Percentiles rank a stretch among this genome's conserved stretches.
phyloP scores from a whole-genome alignment of 1,139 yeast species.

The Suhomyces anneliseae region DNA sequence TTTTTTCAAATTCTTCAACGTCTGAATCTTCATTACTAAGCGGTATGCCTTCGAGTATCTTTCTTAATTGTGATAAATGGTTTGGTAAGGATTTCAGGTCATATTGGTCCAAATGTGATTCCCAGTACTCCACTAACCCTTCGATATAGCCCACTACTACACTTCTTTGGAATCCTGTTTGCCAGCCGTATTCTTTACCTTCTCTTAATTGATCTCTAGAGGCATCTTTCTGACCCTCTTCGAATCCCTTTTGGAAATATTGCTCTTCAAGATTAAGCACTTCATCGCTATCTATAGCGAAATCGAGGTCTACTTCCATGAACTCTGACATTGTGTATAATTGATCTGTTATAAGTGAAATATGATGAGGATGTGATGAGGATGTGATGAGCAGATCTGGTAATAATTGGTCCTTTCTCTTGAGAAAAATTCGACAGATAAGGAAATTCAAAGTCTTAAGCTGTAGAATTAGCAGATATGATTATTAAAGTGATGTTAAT shows the following conservation, averaged over 20 bases:
- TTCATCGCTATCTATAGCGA: conserved; percentile 43
- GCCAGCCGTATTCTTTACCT: conserved; percentile 78
- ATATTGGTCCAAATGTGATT: conserved; percentile 19
- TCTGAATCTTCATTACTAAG: conserved; percentile 40
- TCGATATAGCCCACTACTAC: conserved; percentile 61
- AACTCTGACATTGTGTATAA: neutral
- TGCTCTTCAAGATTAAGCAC: conserved; percentile 54
- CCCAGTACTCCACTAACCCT: conserved; percentile 51
- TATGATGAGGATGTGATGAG: no score
- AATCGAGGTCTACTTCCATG: conserved; percentile 6
- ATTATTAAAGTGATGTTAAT: no score
- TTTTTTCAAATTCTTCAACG: conserved; percentile 49
- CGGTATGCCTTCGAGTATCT: conserved; percentile 26
- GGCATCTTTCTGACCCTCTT: conserved; percentile 52
- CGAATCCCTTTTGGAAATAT: conserved; percentile 61
- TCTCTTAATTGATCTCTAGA: conserved; percentile 50
- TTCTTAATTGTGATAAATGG: conserved; percentile 33
- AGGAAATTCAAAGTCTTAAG: no score
- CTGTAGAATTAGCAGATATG: no score
- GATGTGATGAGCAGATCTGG: no score
- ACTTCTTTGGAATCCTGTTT: conserved; percentile 74
- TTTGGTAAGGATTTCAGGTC: conserved; percentile 18
- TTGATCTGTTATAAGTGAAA: no score
- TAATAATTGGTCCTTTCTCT: no score
- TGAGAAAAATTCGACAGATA: no score